phyloP scores from a whole-genome alignment of 768 basidiomycete genomes.

The Termitomyces sp. region DNA sequence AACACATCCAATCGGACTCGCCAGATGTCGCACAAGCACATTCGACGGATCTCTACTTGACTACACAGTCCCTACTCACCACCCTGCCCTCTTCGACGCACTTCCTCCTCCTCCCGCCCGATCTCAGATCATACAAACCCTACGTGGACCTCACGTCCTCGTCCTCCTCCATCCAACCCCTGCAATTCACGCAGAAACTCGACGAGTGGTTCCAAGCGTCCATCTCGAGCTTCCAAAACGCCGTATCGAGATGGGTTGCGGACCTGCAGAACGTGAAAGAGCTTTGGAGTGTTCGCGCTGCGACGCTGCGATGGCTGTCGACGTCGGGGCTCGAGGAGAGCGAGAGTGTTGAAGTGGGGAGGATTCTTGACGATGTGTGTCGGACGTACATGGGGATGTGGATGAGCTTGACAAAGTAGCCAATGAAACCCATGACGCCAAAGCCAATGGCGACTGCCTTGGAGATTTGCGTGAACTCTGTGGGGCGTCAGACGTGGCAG shows the following conservation, averaged over 20 bases:
- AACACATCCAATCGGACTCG: slow-evolving; percentile 55
- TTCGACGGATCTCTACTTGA: slow-evolving; percentile 52
- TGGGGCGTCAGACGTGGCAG: neutral
- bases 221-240: slow-evolving; percentile 34
- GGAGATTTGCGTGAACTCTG: slow-evolving; percentile 94
- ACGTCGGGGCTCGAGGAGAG: slow-evolving; percentile 37
- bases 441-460: slow-evolving; percentile 97
- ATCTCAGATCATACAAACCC: slow-evolving; percentile 75
- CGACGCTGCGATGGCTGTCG: slow-evolving; percentile 41
- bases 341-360: slow-evolving; percentile 42
- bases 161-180: slow-evolving; percentile 43
- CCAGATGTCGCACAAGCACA: slow-evolving; percentile 20
- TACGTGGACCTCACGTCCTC: slow-evolving; percentile 71
- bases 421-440: slow-evolving; percentile 99
- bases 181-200: slow-evolving; percentile 41
- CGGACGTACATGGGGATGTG: slow-evolving; percentile 96
- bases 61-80: slow-evolving; percentile 62
- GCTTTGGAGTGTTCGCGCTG: slow-evolving; percentile 66
- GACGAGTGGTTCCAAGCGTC: slow-evolving; percentile 63
- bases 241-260: slow-evolving; percentile 52
- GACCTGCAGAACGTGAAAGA: slow-evolving; percentile 56
- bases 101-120: slow-evolving; percentile 68
- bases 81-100: slow-evolving; percentile 81
- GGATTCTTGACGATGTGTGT: slow-evolving; percentile 49
- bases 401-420: slow-evolving; percentile 97